Evolutionary conservation across 1,139 yeast species (phyloP).

Genomic region (Yamadazyma mexicana): DNA sequence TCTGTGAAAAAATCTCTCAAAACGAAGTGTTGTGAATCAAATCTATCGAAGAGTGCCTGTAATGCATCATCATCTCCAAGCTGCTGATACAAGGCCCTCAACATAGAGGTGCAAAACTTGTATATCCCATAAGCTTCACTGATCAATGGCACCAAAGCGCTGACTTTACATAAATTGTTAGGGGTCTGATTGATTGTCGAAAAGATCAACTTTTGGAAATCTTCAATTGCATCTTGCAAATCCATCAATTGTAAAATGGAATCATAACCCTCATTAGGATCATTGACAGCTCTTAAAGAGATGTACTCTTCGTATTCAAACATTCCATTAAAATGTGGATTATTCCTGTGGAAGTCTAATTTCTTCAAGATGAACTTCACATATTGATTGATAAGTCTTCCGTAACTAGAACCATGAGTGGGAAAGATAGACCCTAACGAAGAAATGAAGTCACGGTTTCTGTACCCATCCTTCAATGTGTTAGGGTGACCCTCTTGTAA

Average conservation of each 20-base stretch:
- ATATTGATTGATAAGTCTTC: conserved; percentile 76
- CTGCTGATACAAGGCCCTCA: conserved; percentile 81
- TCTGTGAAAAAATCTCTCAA: conserved; percentile 87
- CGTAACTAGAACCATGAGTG: conserved; percentile 53
- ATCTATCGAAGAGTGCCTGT: conserved; percentile 71
- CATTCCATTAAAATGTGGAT: conserved; percentile 90
- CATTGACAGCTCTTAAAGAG: conserved; percentile 82
- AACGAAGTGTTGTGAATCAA: conserved; percentile 75
- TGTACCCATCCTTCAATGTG: conserved; percentile 77
- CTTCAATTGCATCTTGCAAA: conserved; percentile 81
- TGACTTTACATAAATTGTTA: conserved; percentile 76
- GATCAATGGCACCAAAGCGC: conserved; percentile 87
- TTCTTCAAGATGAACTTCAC: conserved; percentile 69
- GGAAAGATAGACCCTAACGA: conserved; percentile 46
- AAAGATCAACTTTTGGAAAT: conserved; percentile 74
- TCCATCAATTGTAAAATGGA: conserved; percentile 83
- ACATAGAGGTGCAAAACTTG: conserved; percentile 86
- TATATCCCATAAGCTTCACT: conserved; percentile 94
- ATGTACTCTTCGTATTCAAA: conserved; percentile 96
- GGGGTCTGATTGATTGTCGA: conserved; percentile 68
- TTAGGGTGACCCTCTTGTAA: conserved; percentile 94
- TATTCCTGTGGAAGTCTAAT: conserved; percentile 78
- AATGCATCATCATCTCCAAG: conserved; percentile 79
- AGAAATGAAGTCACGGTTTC: conserved; percentile 52
- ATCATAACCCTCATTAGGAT: conserved; percentile 95